Percentiles rank a stretch among this genome's conserved stretches.
Conservation (phyloP, 257 asterid genomes). For the Capsicum pubescens region DNA sequence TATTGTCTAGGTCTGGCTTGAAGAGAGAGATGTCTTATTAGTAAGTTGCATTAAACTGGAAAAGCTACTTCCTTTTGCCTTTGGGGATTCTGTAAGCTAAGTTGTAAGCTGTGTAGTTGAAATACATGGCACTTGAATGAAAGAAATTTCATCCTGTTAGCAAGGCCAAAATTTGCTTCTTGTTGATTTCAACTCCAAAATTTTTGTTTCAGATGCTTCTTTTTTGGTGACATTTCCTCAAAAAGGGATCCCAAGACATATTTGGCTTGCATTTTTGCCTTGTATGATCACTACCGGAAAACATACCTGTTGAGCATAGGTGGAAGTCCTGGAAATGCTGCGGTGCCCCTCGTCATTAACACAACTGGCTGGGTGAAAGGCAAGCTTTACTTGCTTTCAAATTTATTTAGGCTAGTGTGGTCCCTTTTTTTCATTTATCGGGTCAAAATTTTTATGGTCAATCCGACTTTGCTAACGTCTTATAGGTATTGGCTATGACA, state of each 20-base stretch:
- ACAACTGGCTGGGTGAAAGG: conserved; percentile 99
- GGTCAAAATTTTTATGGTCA: neutral
- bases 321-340: conserved; percentile 42
- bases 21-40: conserved; percentile 6
- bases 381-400: conserved; percentile 34
- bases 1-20: neutral
- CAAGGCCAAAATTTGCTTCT: neutral
- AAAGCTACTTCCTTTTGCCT: neutral
- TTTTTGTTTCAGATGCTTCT: conserved; percentile 74
- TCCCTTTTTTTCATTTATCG: neutral
- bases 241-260: conserved; percentile 82
- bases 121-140: neutral
- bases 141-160: conserved; percentile 23
- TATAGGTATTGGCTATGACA: conserved; percentile 87
- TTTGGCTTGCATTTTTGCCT: conserved; percentile 58
- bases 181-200: conserved; percentile 11
- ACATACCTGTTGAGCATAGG: conserved; percentile 39
- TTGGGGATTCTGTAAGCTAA: neutral
- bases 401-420: neutral
- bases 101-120: conserved; percentile 1
- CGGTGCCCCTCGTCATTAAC: conserved; percentile 81
- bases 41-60: conserved; percentile 10
- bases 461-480: conserved; percentile 30
- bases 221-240: conserved; percentile 91
- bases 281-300: conserved; percentile 69